Conservation (phyloP, 2,329 filamentous ascomycete genomes). For the Colletotrichum camelliae region DNA sequence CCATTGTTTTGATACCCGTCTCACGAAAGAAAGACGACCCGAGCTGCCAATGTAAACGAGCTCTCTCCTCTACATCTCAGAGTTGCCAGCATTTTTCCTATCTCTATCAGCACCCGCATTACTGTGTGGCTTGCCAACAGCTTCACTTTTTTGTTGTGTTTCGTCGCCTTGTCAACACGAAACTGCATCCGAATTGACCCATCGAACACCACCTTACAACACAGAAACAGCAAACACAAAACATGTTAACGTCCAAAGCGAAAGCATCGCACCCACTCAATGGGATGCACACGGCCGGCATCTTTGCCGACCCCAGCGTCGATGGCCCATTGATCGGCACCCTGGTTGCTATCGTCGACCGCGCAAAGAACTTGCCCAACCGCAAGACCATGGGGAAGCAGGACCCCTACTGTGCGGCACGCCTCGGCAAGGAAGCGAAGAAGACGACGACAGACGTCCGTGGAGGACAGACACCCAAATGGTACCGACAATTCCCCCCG, state of each 20-base stretch:
- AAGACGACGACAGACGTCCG: slow-evolving; percentile 94
- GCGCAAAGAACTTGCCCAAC: slow-evolving; percentile 96
- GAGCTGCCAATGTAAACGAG: neutral
- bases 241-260: slow-evolving; percentile 49
- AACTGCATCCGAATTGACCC: neutral
- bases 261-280: slow-evolving; percentile 61
- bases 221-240: neutral
- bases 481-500: slow-evolving; percentile 58
- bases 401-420: slow-evolving; percentile 93
- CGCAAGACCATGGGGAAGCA: slow-evolving; percentile 98
- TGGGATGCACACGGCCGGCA: slow-evolving; percentile 83
- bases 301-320: slow-evolving; percentile 91
- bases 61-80: neutral
- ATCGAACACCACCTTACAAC: neutral
- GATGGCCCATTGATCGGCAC: slow-evolving; percentile 95
- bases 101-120: neutral
- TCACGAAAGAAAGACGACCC: neutral
- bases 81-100: neutral
- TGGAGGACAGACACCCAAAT: slow-evolving; percentile 93
- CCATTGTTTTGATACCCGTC: slow-evolving; percentile 14
- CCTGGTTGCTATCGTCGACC: slow-evolving; percentile 88
- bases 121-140: neutral
- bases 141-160: neutral
- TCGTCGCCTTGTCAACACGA: neutral
- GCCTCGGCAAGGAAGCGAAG: slow-evolving; percentile 94